A percentile compares a stretch with the other conserved stretches of the same genome.
These are phyloP conservation scores for Chenopodium album DNA, from an alignment of 148 eudicot genomes.

Conservation along the genomic window DNA sequence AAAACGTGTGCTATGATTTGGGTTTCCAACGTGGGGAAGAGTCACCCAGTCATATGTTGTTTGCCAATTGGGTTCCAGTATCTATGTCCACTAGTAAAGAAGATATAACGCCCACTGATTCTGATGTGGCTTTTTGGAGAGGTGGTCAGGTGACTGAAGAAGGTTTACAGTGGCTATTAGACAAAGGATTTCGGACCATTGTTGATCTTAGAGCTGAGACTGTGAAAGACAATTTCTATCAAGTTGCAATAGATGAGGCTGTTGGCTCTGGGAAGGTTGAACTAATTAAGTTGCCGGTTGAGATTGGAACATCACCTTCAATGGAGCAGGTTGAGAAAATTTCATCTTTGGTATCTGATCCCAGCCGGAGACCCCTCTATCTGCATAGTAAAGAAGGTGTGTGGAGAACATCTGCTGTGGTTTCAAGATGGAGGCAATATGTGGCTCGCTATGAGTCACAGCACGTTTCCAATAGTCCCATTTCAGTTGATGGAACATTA, in stretches of 20 bases:
- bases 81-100: conserved; percentile 56
- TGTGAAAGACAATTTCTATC: conserved; percentile 70
- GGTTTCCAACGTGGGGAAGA: conserved; percentile 75
- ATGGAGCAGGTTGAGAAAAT: conserved; percentile 85
- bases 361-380: conserved; percentile 63
- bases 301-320: conserved; percentile 78
- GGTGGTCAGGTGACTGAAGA: conserved; percentile 99
- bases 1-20: conserved; percentile 85
- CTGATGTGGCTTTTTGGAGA: conserved; percentile 73
- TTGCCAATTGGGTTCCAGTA: conserved; percentile 88
- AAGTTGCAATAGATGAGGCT: conserved; percentile 54
- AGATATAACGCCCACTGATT: conserved; percentile 35
- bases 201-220: conserved; percentile 88
- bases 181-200: conserved; percentile 73
- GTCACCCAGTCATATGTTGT: conserved; percentile 64
- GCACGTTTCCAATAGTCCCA: conserved; percentile 25
- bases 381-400: conserved; percentile 94
- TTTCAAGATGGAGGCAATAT: conserved; percentile 89
- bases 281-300: conserved; percentile 71
- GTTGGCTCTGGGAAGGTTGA: conserved; percentile 62
- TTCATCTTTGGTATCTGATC: conserved; percentile 68
- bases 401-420: conserved; percentile 83
- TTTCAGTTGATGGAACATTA: conserved; percentile 27
- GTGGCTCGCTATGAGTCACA: conserved; percentile 45
- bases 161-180: conserved; percentile 79